Conservation (phyloP, 345 rosid genomes). For the Linum trigynum region DNA sequence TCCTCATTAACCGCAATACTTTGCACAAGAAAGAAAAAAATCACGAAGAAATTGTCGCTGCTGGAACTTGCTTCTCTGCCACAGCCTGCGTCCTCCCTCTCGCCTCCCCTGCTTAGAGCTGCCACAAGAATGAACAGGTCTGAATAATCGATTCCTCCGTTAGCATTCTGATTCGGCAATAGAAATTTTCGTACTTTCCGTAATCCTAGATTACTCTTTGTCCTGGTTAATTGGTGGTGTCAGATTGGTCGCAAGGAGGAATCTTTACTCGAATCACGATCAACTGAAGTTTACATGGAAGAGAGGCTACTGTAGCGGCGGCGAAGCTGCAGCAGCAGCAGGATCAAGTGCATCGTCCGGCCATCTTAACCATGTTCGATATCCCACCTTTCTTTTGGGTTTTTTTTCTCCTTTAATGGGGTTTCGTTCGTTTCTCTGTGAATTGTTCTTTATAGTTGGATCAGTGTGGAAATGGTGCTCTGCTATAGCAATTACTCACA, state of each 20-base stretch:
- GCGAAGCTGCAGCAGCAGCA: background rate
- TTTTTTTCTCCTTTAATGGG: too few species aligned
- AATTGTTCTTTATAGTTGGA: background rate
- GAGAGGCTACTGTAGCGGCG: background rate
- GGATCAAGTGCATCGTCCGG: background rate
- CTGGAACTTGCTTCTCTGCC: background rate
- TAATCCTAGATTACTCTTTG: background rate
- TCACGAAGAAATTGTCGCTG: background rate
- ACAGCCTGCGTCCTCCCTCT: background rate
- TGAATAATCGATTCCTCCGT: too few species aligned
- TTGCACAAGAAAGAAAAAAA: too few species aligned
- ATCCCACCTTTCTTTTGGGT: background rate
- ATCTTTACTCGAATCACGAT: background rate
- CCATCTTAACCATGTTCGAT: background rate
- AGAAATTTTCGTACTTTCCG: background rate
- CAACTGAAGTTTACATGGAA: background rate
- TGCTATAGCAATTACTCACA: background rate
- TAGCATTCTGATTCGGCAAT: too few species aligned
- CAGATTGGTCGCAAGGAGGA: background rate
- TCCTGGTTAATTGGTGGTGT: background rate
- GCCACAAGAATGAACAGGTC: background rate
- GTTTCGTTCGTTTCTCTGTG: background rate
- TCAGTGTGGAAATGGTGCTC: background rate
- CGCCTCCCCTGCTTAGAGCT: background rate
- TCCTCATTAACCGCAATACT: too few species aligned